Evolutionary conservation across 176 grass and related monocot genomes (phyloP).

Genomic region (Secale cereale): DNA sequence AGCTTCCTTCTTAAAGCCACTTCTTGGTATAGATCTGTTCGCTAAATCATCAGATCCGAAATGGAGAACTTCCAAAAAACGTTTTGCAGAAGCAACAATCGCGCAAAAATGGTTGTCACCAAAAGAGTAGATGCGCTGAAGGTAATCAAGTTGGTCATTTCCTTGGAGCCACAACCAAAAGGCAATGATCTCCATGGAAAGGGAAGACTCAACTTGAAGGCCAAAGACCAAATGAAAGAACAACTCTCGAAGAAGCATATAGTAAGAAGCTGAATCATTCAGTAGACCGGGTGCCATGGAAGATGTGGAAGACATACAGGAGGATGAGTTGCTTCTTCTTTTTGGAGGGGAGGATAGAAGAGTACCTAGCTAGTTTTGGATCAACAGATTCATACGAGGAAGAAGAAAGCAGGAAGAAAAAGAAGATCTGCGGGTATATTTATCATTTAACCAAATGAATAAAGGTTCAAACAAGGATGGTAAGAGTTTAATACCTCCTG

Average conservation of each 20-base stretch:
- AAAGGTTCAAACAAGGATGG: background rate
- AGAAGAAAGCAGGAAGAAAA: background rate
- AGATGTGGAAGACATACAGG: background rate
- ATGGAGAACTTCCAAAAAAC: background rate
- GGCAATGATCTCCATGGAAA: conserved; percentile 52
- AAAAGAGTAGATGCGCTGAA: background rate
- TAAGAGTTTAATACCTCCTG: conserved; percentile 2
- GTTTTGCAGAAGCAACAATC: background rate
- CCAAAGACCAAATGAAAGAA: conserved; percentile 39
- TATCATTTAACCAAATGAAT: background rate
- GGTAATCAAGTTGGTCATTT: conserved; percentile 4
- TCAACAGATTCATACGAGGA: background rate
- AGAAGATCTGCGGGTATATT: background rate
- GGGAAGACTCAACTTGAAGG: conserved; percentile 37
- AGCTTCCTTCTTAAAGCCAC: conserved; percentile 1
- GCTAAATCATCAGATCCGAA: background rate
- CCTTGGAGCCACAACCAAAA: conserved; percentile 62
- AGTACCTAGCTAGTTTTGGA: background rate
- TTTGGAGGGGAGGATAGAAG: background rate
- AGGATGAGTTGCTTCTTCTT: background rate
- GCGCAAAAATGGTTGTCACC: background rate
- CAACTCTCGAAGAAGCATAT: conserved; percentile 26
- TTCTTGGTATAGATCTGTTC: background rate
- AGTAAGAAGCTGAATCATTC: background rate
- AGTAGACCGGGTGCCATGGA: background rate